Base-by-base conservation (phyloP, 805 yeast species). In the Hanseniaspora pseudoguilliermondii region DNA sequence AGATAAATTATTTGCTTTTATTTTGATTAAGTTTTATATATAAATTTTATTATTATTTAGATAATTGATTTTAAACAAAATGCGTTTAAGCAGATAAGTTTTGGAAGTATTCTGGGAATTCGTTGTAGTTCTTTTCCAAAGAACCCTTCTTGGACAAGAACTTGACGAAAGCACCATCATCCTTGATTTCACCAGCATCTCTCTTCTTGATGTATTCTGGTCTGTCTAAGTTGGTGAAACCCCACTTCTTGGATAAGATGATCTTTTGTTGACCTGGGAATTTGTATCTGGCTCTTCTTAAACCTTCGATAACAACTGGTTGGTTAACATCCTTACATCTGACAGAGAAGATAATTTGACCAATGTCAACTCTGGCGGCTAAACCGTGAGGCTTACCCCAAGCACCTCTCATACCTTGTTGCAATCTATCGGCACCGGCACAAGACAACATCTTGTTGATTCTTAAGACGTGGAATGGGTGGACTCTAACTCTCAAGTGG, bases 371-470 rank as follows among this genome's bases (percentile, higher is more conserved):
- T 78, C 98, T 89, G 71, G 98, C 98, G 70, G 97, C 98, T 72
- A 89, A 82, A 83, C 98, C 98, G 71, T 90, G 96, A 72, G 98
- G 98, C 83, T 93, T 93, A 89, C 98, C 98, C 97, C 97, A 93
- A 75, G 98, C 98, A 83, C 95, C 95, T 88, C 98, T 91, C 98
- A 93, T 93, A 90, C 98, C 98, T 82, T 93, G 97, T 82, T 93
- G 98, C 80, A 93, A 84, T 86, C 98, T 89, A 91, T 93, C 98
- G 75, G 98, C 98, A 87, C 98, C 98, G 81, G 98, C 98, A 83
- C 98, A 93, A 73, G 98, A 93, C 96, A 93, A 89, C 98, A 93
- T 93, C 88, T 93, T 93, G 93, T 93, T 93, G 83, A 93, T 93
- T 81, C 98, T 86, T 77, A 93, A 84, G 68, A 93, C 98, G 84